These are phyloP conservation scores for Heterobasidion occidentale DNA, from an alignment of 1,284 basidiomycete genomes.

Conservation along the genomic window DNA sequence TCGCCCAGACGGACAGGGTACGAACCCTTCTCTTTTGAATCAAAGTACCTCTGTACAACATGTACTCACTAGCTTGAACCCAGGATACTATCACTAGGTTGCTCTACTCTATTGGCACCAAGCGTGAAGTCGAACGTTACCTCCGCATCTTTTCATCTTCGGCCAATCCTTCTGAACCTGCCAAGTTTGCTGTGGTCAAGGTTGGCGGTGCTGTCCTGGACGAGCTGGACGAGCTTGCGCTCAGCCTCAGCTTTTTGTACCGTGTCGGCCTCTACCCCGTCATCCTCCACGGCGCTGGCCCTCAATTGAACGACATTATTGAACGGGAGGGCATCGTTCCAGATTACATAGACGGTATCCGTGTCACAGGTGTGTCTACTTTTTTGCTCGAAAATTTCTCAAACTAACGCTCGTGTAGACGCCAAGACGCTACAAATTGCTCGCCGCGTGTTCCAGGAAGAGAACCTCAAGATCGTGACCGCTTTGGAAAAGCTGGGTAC, in stretches of 20 bases:
- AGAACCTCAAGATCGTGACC: conserved; percentile 88
- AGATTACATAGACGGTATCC: conserved; percentile 93
- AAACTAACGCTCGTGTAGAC: conserved; percentile 37
- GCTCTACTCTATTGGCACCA: conserved; percentile 90
- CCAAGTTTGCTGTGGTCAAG: conserved; percentile 92
- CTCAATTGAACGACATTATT: conserved; percentile 88
- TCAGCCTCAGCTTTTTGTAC: conserved; percentile 90
- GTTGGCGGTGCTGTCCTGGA: conserved; percentile 91
- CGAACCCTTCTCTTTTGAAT: neutral
- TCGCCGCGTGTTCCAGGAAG: conserved; percentile 91
- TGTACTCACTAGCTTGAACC: neutral
- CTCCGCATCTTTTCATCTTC: conserved; percentile 92
- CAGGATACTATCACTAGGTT: conserved; percentile 92
- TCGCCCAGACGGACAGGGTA: conserved; percentile 54
- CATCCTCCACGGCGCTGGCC: conserved; percentile 91
- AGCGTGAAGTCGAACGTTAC: conserved; percentile 94
- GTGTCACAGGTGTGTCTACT: conserved; percentile 70
- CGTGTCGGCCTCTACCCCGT: conserved; percentile 92
- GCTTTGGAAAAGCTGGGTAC: conserved; percentile 90
- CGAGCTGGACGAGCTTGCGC: conserved; percentile 84
- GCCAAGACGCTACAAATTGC: conserved; percentile 89
- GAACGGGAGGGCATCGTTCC: conserved; percentile 86
- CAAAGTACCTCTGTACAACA: neutral
- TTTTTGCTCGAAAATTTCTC: neutral
- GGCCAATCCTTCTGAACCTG: conserved; percentile 74